Evolutionary conservation across 495 filamentous ascomycete species (phyloP).

Genomic region (Geopyxis carbonaria): DNA sequence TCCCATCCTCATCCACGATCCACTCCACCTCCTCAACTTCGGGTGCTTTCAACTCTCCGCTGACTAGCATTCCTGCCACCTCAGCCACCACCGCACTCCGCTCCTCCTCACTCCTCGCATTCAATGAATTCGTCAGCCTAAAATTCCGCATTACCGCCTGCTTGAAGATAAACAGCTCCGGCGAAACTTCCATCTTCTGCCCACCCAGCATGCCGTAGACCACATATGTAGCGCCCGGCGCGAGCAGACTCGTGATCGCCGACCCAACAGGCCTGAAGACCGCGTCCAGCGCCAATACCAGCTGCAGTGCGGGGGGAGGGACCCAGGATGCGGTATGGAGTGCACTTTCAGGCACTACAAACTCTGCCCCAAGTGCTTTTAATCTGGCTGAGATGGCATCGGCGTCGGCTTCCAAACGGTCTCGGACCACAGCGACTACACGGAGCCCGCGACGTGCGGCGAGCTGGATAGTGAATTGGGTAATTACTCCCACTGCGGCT

Average conservation of each 20-base stretch:
- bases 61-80: slow-evolving; percentile 53
- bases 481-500: slow-evolving; percentile 84
- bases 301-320: no score
- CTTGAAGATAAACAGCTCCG: no score
- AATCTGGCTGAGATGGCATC: slow-evolving; percentile 52
- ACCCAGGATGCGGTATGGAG: no score
- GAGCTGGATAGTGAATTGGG: slow-evolving; percentile 73
- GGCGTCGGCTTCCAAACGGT: slow-evolving; percentile 41
- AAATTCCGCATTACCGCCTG: slow-evolving; percentile 63
- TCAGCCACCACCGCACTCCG: slow-evolving; percentile 67
- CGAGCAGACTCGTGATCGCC: slow-evolving; percentile 66
- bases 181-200: no score
- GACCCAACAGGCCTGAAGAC: slow-evolving; percentile 48
- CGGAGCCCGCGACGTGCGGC: slow-evolving; percentile 67
- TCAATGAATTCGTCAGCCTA: slow-evolving; percentile 82
- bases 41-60: slow-evolving; percentile 63
- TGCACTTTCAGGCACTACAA: slow-evolving; percentile 66
- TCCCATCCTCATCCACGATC: slow-evolving; percentile 59
- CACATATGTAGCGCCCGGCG: slow-evolving; percentile 87
- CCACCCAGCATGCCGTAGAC: no score
- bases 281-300: slow-evolving; percentile 45
- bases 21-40: slow-evolving; percentile 65
- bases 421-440: slow-evolving; percentile 70
- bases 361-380: slow-evolving; percentile 50
- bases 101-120: slow-evolving; percentile 50